Evolutionary conservation across 805 yeast species (phyloP).

Genomic region (Maudiozyma bulderi): DNA sequence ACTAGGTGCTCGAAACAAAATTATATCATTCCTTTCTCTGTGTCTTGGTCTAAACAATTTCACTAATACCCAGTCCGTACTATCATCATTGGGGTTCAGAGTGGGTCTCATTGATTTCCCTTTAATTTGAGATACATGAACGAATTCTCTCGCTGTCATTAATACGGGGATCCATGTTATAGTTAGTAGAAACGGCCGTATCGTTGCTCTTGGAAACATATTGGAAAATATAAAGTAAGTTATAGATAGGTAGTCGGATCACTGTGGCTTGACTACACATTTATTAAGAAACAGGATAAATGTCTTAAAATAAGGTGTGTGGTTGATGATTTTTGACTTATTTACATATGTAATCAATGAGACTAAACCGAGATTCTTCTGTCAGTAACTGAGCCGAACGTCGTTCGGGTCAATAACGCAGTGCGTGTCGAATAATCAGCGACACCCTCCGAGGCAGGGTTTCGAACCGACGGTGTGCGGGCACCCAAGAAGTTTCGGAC

Average conservation of each 20-base stretch:
- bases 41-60: background rate
- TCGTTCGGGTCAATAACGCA: too few relatives aligned
- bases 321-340: too few relatives aligned
- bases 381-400: too few relatives aligned
- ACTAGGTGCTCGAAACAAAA: slow-evolving; percentile 70
- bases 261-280: too few relatives aligned
- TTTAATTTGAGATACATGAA: slow-evolving; percentile 59
- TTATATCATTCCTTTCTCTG: slow-evolving; percentile 51
- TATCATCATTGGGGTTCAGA: slow-evolving; percentile 55
- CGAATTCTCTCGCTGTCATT: slow-evolving; percentile 58
- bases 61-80: slow-evolving; percentile 54
- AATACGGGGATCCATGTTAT: slow-evolving; percentile 75
- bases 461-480: too few relatives aligned
- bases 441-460: too few relatives aligned
- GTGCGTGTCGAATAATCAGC: too few relatives aligned
- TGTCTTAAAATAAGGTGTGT: too few relatives aligned
- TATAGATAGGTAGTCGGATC: background rate
- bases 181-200: slow-evolving; percentile 8
- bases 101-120: slow-evolving; percentile 90
- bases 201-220: background rate
- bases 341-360: too few relatives aligned
- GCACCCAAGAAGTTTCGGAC: too few relatives aligned
- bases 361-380: too few relatives aligned
- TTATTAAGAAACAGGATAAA: too few relatives aligned
- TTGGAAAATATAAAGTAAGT: background rate